These are phyloP conservation scores for Hypoxylon sp. DNA, from an alignment of 2,329 filamentous ascomycete species.

Conservation along the genomic window DNA sequence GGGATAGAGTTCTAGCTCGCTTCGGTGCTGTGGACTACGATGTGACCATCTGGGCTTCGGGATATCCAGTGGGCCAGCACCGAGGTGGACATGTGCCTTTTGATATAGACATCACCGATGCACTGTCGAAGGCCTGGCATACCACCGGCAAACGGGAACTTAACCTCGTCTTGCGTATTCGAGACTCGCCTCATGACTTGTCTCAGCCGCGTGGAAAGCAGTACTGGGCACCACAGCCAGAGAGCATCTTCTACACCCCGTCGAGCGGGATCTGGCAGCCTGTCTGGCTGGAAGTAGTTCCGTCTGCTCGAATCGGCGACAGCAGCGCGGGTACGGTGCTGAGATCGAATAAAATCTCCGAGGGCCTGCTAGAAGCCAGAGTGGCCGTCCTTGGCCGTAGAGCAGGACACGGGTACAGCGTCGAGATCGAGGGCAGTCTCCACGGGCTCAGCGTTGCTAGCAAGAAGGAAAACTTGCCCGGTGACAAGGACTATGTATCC, in stretches of 20 bases:
- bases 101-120: constrained; percentile 71
- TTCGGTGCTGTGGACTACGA: constrained; percentile 76
- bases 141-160: constrained; percentile 51
- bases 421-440: constrained; percentile 70
- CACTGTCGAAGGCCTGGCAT: constrained; percentile 50
- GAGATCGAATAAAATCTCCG: constrained; percentile 67
- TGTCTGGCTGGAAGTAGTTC: constrained; percentile 71
- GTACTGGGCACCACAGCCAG: constrained; percentile 73
- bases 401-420: constrained; percentile 61
- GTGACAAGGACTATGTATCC: constrained; percentile 64
- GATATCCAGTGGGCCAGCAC: constrained; percentile 67
- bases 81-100: constrained; percentile 73
- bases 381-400: constrained; percentile 66
- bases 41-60: constrained; percentile 70
- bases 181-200: constrained; percentile 75
- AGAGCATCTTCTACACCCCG: constrained; percentile 73
- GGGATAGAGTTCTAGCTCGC: constrained; percentile 64
- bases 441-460: constrained; percentile 64
- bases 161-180: constrained; percentile 70
- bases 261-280: constrained; percentile 72
- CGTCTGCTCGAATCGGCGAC: constrained; percentile 66
- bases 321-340: constrained; percentile 72
- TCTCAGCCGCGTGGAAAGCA: constrained; percentile 78
- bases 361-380: constrained; percentile 65
- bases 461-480: constrained; percentile 60